Evolutionary conservation across 2,329 filamentous ascomycete species (phyloP), one percentile per base, ranked within the genome.

Genomic region (Venturiaceae sp.): DNA sequence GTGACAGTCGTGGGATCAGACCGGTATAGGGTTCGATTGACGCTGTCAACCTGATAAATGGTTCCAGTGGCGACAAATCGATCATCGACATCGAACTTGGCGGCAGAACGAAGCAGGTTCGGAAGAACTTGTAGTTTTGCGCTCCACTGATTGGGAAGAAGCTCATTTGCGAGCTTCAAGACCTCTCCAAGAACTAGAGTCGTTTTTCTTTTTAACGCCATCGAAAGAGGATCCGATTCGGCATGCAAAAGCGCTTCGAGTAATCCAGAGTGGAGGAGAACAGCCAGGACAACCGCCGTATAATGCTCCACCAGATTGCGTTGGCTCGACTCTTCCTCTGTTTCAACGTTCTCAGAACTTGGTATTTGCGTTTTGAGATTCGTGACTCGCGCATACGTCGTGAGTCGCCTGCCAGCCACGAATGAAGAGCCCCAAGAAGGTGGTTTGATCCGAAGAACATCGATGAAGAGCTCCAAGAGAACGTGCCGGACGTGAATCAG

Each of bases 31-130:
- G 92, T 97, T 62, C 90, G 84, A 70, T 92, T 99, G 64, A 99
- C 91, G 68, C 92, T 96, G 74, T 96, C 96, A 57, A 99, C 95
- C 69, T 97, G 94, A 67, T 97, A 99, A 13, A 99, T 90, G 19
- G 95, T 95, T 7, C 90, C 86, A 7, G 90, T 92, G 6, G 92
- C 90, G 59, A 88, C 79, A 64, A 92, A 92, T 58, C 90, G 85
- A 26, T 84, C 81, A 32, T 92, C 83, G 21, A 84, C 79, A 23
- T 83, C 77, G 65, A 92, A 90, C 34, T 84, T 81, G 1, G 88
- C 81, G 4, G 92, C 90, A 0, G 86, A 84, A 6, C 86, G 80
- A 66, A 99, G 87, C 1, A 97, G 78, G 61, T 92, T 87, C 0
- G 94, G 94, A 19, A 99, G 81, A 5, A 96, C 82, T 67, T 99